phyloP scores from a whole-genome alignment of 1,139 yeast species.

The Kurtzmaniella quercitrusa region DNA sequence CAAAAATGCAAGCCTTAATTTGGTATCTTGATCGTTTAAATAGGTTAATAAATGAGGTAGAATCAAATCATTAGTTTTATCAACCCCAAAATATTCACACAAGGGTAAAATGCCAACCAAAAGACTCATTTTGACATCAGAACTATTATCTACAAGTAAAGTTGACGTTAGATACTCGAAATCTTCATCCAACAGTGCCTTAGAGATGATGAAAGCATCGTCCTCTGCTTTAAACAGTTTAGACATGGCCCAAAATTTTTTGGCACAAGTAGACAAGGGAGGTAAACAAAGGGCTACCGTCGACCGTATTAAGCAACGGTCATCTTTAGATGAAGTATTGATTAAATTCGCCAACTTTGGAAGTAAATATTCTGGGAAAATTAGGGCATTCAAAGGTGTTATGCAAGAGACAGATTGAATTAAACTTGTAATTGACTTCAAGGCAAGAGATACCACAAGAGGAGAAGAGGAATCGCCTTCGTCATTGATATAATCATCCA shows the following conservation, averaged over 20 bases:
- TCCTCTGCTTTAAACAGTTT: constrained; percentile 45
- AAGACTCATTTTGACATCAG: constrained; percentile 66
- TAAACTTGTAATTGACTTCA: constrained; percentile 58
- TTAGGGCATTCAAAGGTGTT: constrained; percentile 68
- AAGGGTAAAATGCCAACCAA: constrained; percentile 67
- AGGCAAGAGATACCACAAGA: constrained; percentile 56
- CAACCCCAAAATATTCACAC: constrained; percentile 81
- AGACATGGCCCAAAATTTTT: constrained; percentile 64
- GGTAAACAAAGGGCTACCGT: constrained; percentile 75
- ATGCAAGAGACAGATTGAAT: constrained; percentile 61
- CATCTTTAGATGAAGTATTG: constrained; percentile 23
- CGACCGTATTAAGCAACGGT: constrained; percentile 47
- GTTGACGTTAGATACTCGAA: constrained; percentile 65
- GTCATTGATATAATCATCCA: constrained; percentile 32
- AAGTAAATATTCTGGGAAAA: constrained; percentile 77
- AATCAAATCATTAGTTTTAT: constrained; percentile 81
- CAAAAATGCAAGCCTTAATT: constrained; percentile 66
- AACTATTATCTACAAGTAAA: constrained; percentile 64
- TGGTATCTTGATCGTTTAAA: constrained; percentile 71
- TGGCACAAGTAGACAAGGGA: constrained; percentile 57
- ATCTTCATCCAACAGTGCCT: constrained; percentile 29
- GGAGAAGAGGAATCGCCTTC: constrained; percentile 13
- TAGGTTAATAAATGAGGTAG: constrained; percentile 89
- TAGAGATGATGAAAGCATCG: constrained; percentile 19
- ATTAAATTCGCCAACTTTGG: constrained; percentile 60